Evolutionary conservation across 495 filamentous ascomycete genomes (phyloP).

Genomic region (Aspergillus carlsbadensis): DNA sequence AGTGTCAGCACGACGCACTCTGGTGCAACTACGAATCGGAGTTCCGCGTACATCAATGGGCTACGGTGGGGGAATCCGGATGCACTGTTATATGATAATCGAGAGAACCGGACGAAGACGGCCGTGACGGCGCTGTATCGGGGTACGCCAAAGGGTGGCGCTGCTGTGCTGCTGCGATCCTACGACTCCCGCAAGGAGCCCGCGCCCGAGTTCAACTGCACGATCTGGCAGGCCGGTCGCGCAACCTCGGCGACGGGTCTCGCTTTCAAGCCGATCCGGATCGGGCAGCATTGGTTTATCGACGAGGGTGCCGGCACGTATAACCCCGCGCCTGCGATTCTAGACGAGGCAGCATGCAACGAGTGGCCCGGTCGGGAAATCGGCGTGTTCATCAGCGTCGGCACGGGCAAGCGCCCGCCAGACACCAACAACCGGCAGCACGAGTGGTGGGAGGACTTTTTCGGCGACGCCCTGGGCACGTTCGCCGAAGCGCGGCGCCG

Average conservation of each 20-base stretch:
- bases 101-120: constrained; percentile 91
- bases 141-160: constrained; percentile 64
- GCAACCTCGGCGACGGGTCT: constrained; percentile 90
- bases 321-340: constrained; percentile 80
- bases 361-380: constrained; percentile 94
- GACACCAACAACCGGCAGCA: constrained; percentile 64
- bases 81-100: constrained; percentile 72
- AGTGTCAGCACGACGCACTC: constrained; percentile 43
- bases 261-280: constrained; percentile 93
- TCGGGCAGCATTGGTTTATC: constrained; percentile 89
- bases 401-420: constrained; percentile 83
- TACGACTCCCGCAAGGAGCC: constrained; percentile 94
- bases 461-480: constrained; percentile 67
- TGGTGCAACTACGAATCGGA: constrained; percentile 26
- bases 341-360: constrained; percentile 87
- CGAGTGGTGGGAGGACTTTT: constrained; percentile 91
- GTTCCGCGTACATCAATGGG: constrained; percentile 44
- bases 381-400: constrained; percentile 85
- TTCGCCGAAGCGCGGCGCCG: constrained; percentile 86
- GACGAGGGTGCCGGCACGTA: constrained; percentile 92
- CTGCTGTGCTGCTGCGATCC: constrained; percentile 76
- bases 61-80: constrained; percentile 57
- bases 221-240: constrained; percentile 92
- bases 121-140: constrained; percentile 91
- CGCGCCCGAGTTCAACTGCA: constrained; percentile 83